Evolutionary conservation across 2,329 filamentous ascomycete species (phyloP).

Genomic region (Diaporthe caulivora): DNA sequence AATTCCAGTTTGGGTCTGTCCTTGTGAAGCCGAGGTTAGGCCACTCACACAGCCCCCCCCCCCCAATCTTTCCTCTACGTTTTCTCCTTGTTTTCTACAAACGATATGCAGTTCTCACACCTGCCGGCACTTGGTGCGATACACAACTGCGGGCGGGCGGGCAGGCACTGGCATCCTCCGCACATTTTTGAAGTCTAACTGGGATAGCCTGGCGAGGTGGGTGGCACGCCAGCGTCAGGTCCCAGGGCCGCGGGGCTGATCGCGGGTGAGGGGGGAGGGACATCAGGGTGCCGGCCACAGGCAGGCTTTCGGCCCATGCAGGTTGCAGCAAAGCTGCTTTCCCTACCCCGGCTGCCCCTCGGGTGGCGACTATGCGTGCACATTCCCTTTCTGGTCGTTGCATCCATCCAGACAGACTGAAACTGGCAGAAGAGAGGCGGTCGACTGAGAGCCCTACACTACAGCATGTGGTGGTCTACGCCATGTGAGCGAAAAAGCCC

Average conservation of each 20-base stretch:
- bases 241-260: constrained; percentile 12
- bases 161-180: neutral
- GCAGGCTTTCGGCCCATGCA: neutral
- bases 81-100: neutral
- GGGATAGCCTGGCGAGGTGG: constrained; percentile 3
- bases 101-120: neutral
- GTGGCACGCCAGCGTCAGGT: constrained; percentile 7
- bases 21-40: constrained; percentile 13
- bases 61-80: too few relatives aligned
- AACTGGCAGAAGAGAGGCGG: neutral
- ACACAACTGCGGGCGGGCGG: neutral
- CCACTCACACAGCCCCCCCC: too few relatives aligned
- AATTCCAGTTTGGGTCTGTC: neutral
- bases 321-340: neutral
- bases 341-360: constrained; percentile 22
- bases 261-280: neutral
- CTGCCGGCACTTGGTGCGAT: constrained; percentile 22
- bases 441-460: neutral
- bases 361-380: constrained; percentile 14
- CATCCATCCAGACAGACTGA: neutral
- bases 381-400: neutral
- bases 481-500: too few relatives aligned
- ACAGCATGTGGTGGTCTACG: too few relatives aligned
- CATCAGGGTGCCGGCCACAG: constrained; percentile 4
- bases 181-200: neutral